Conservation (phyloP, 1,139 yeast species). For the Geotrichum fermentans region DNA sequence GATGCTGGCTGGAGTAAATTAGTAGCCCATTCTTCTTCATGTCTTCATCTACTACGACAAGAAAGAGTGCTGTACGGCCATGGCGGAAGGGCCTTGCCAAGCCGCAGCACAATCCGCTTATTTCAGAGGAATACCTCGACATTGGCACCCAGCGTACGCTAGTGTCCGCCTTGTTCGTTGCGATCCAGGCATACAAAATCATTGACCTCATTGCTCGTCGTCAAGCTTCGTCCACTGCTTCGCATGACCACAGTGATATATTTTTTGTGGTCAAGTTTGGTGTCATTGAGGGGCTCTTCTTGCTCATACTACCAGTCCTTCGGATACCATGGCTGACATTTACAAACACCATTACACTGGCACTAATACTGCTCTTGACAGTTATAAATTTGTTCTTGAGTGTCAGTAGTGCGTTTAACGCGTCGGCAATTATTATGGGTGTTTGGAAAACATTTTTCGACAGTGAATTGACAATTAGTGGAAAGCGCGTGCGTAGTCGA, state of each 20-base stretch:
- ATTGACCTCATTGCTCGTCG: conserved; percentile 57
- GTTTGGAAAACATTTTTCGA: conserved; percentile 48
- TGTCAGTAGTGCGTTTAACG: conserved; percentile 41
- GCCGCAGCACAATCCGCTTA: conserved; percentile 28
- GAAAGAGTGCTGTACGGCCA: conserved; percentile 17
- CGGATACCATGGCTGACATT: conserved; percentile 70
- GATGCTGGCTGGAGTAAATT: neutral
- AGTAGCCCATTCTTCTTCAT: neutral
- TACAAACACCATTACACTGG: conserved; percentile 37
- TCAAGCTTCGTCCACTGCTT: conserved; percentile 38
- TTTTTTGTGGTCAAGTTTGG: conserved; percentile 66
- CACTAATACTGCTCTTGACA: conserved; percentile 38
- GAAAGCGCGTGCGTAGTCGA: conserved; percentile 42
- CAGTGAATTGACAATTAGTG: conserved; percentile 67
- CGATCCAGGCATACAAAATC: conserved; percentile 76
- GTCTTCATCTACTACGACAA: conserved; percentile 13
- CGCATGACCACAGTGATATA: conserved; percentile 41
- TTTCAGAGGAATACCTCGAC: conserved; percentile 46
- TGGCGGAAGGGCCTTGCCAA: conserved; percentile 18
- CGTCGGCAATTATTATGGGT: conserved; percentile 45
- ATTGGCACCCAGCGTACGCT: conserved; percentile 77
- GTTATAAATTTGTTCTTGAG: conserved; percentile 40
- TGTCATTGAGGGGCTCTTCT: conserved; percentile 62
- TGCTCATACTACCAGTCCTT: conserved; percentile 66
- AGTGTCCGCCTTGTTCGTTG: conserved; percentile 57